Evolutionary conservation across 1,284 basidiomycete genomes (phyloP).

Genomic region (Malassezia vespertilionis): DNA sequence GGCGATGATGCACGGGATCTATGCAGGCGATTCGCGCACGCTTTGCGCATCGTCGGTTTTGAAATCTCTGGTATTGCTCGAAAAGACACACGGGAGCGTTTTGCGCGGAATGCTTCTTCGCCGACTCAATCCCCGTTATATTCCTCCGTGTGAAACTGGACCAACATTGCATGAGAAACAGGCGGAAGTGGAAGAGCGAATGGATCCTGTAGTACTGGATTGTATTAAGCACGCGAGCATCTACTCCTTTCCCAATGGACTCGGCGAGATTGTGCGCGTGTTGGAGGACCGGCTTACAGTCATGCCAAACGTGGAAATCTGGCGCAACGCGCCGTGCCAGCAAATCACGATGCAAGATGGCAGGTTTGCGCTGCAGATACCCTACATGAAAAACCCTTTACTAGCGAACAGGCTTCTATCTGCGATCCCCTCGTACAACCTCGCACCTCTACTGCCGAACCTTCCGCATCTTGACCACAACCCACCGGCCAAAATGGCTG

Average conservation of each 20-base stretch:
- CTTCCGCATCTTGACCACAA: slow-evolving; percentile 39
- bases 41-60: slow-evolving; percentile 70
- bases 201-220: slow-evolving; percentile 51
- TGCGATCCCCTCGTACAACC: slow-evolving; percentile 23
- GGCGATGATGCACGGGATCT: slow-evolving; percentile 82
- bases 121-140: slow-evolving; percentile 23
- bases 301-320: slow-evolving; percentile 56
- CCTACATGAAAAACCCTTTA: slow-evolving; percentile 11
- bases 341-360: slow-evolving; percentile 44
- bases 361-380: background rate
- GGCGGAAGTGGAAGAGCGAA: slow-evolving; percentile 47
- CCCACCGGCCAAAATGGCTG: slow-evolving; percentile 42
- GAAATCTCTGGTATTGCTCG: slow-evolving; percentile 60
- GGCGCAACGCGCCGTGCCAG: slow-evolving; percentile 49
- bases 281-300: slow-evolving; percentile 53
- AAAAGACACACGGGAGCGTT: slow-evolving; percentile 62
- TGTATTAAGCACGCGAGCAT: slow-evolving; percentile 58
- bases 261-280: slow-evolving; percentile 59
- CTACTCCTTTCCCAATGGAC: slow-evolving; percentile 68
- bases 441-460: slow-evolving; percentile 39
- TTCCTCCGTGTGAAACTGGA: too few species aligned
- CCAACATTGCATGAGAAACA: slow-evolving; percentile 6
- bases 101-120: slow-evolving; percentile 55
- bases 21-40: slow-evolving; percentile 67
- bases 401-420: slow-evolving; percentile 48